Conservation (phyloP, 805 yeast genomes). For the Blastobotrys robertii region DNA sequence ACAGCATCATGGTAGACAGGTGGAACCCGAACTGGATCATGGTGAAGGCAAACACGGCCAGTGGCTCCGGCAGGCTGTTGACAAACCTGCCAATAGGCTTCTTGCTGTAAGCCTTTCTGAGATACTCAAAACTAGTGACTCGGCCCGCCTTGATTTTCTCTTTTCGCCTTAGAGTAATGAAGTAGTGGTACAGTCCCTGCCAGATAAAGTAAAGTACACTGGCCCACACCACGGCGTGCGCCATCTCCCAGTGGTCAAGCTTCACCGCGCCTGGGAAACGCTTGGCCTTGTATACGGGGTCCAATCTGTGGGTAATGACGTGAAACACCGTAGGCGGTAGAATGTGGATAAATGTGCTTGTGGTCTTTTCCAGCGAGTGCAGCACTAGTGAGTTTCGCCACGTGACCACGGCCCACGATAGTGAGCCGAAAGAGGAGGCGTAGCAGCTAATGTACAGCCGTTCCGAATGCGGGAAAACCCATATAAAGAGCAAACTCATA, state of each 20-base stretch:
- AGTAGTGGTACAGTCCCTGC: slow-evolving; percentile 87
- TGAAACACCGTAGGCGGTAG: slow-evolving; percentile 85
- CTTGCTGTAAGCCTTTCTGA: slow-evolving; percentile 61
- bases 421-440: slow-evolving; percentile 79
- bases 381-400: slow-evolving; percentile 92
- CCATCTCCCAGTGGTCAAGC: slow-evolving; percentile 60
- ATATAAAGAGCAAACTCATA: slow-evolving; percentile 57
- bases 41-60: slow-evolving; percentile 83
- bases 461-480: slow-evolving; percentile 72
- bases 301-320: slow-evolving; percentile 73
- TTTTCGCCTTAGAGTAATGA: slow-evolving; percentile 71
- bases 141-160: slow-evolving; percentile 79
- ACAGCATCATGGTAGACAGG: slow-evolving; percentile 72
- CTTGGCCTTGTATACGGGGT: slow-evolving; percentile 36
- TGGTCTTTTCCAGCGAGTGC: slow-evolving; percentile 86
- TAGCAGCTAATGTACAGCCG: slow-evolving; percentile 74
- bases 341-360: slow-evolving; percentile 82
- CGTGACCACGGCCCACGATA: slow-evolving; percentile 87
- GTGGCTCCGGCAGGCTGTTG: slow-evolving; percentile 69
- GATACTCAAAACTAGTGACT: slow-evolving; percentile 78
- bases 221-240: slow-evolving; percentile 65
- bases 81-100: slow-evolving; percentile 65
- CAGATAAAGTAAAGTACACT: slow-evolving; percentile 75
- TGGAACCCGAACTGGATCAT: slow-evolving; percentile 82
- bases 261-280: slow-evolving; percentile 78